Evolutionary conservation across 108 stramenopile genomes (phyloP).

Genomic region (Fragilariopsis cylindrus): DNA sequence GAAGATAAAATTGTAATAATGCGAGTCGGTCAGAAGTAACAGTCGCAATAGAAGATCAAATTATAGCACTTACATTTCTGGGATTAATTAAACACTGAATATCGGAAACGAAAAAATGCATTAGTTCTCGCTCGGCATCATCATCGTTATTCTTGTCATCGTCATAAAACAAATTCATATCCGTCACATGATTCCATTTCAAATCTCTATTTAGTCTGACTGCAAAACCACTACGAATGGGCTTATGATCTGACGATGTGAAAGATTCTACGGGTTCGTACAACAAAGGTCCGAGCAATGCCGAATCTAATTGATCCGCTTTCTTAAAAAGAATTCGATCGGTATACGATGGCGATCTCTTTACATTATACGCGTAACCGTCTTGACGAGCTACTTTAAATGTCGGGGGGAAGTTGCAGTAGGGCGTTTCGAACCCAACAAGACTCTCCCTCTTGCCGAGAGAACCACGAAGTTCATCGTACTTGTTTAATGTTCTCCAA

Average conservation of each 20-base stretch:
- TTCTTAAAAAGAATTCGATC: slow-evolving; percentile 84
- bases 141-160: neutral
- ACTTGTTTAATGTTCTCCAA: slow-evolving; percentile 49
- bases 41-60: too few relatives aligned
- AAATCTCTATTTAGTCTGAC: slow-evolving; percentile 39
- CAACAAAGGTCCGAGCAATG: slow-evolving; percentile 36
- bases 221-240: slow-evolving; percentile 53
- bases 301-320: slow-evolving; percentile 45
- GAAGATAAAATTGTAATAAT: too few relatives aligned
- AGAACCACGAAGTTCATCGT: slow-evolving; percentile 55
- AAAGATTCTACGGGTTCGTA: slow-evolving; percentile 67
- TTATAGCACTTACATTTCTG: neutral
- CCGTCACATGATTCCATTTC: slow-evolving; percentile 12
- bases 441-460: slow-evolving; percentile 51
- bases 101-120: slow-evolving; percentile 44
- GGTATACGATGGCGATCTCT: slow-evolving; percentile 79
- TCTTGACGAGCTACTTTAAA: slow-evolving; percentile 69
- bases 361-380: slow-evolving; percentile 63
- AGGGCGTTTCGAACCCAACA: slow-evolving; percentile 54
- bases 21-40: too few relatives aligned
- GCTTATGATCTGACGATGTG: slow-evolving; percentile 83
- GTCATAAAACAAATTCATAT: neutral
- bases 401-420: slow-evolving; percentile 82
- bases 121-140: slow-evolving; percentile 27
- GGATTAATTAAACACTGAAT: slow-evolving; percentile 22